phyloP scores from a whole-genome alignment of 805 yeast species.

The Yamadazyma akitaensis region DNA sequence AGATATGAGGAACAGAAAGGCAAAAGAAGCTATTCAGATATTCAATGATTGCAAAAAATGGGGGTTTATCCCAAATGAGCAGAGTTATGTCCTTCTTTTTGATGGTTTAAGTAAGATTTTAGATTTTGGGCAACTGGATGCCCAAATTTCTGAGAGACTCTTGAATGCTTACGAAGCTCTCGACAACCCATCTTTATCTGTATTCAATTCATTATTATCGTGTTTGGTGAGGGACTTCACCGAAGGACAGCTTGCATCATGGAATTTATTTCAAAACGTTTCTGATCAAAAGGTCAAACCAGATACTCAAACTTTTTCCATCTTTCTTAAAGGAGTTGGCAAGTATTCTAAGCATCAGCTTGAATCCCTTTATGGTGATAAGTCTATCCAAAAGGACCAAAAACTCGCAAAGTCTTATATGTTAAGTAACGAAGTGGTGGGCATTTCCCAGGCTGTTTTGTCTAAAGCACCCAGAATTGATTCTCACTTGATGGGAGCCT shows the following conservation, averaged over 20 bases:
- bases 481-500: conserved; percentile 23
- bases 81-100: conserved; percentile 33
- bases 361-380: conserved; percentile 2
- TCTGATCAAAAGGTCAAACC: conserved; percentile 16
- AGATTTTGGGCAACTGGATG: conserved; percentile 31
- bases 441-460: conserved; percentile 8
- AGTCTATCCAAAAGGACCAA: conserved; percentile 14
- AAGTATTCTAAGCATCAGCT: conserved; percentile 4
- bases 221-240: conserved; percentile 31
- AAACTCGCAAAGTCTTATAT: conserved; percentile 24
- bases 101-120: conserved; percentile 32
- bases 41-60: conserved; percentile 59
- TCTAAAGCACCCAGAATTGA: neutral
- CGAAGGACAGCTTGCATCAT: conserved; percentile 31
- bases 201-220: conserved; percentile 37
- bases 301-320: conserved; percentile 36
- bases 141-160: conserved; percentile 18
- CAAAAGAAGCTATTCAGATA: conserved; percentile 48
- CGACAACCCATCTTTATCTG: conserved; percentile 16
- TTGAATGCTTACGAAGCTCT: conserved; percentile 19
- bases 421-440: conserved; percentile 25
- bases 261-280: conserved; percentile 32
- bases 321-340: conserved; percentile 32
- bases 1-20: conserved; percentile 22
- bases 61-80: conserved; percentile 53